Percentiles rank a stretch among this genome's conserved stretches.
Evolutionary conservation across 768 basidiomycete species (phyloP).

Genomic region (Pulveroboletus sp.): DNA sequence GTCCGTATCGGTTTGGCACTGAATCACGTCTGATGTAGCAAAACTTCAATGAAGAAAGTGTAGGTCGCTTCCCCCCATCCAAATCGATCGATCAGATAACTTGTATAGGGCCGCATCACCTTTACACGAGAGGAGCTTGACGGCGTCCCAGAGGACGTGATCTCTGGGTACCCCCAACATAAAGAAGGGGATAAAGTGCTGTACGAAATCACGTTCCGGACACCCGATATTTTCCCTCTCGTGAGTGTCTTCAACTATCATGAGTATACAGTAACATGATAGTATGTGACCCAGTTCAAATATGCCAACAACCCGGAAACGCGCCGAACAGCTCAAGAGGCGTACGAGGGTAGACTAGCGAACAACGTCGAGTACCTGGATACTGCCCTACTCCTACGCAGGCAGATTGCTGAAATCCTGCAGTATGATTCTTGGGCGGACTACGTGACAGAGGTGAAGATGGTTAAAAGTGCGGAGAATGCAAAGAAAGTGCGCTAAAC

Average conservation of each 20-base stretch:
- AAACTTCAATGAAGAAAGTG: conserved; percentile 90
- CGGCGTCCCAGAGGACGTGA: conserved; percentile 77
- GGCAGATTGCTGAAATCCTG: conserved; percentile 63
- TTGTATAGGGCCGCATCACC: conserved; percentile 50
- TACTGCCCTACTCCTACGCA: conserved; percentile 67
- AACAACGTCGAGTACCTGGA: conserved; percentile 70
- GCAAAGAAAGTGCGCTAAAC: conserved; percentile 50
- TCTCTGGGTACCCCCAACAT: conserved; percentile 73
- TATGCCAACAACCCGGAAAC: conserved; percentile 70
- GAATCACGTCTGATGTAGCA: conserved; percentile 43
- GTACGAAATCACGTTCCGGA: conserved; percentile 78
- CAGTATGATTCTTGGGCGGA: conserved; percentile 83
- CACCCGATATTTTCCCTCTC: conserved; percentile 77
- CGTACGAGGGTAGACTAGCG: conserved; percentile 63
- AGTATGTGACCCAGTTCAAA: conserved; percentile 62
- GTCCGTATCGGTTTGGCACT: background rate
- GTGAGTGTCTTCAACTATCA: conserved; percentile 37
- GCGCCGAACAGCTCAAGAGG: conserved; percentile 62
- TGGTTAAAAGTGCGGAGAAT: conserved; percentile 70
- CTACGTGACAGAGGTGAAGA: conserved; percentile 81
- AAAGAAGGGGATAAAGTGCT: conserved; percentile 55
- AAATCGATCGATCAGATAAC: conserved; percentile 1
- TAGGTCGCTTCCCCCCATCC: conserved; percentile 25
- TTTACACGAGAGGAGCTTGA: conserved; percentile 75
- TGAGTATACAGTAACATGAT: background rate